phyloP scores from a whole-genome alignment of 805 yeast genomes.

The Candida gorgasii region DNA sequence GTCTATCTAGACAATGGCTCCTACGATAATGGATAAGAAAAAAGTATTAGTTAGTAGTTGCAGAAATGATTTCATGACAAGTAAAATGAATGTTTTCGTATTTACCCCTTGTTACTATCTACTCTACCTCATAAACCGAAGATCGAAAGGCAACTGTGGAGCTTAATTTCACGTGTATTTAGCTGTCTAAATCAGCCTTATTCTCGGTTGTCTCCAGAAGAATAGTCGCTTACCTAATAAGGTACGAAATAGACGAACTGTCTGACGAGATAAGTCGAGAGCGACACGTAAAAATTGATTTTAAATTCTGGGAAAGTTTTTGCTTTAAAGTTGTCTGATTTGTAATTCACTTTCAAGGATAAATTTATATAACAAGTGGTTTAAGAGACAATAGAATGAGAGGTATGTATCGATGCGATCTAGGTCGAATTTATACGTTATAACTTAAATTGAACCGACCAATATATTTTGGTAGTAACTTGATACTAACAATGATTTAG shows the following conservation, averaged over 20 bases:
- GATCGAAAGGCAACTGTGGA: no score
- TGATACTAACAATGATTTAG: conserved; percentile 34
- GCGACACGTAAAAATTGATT: conserved; percentile 14
- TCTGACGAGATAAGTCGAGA: conserved; percentile 1
- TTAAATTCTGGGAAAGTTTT: conserved; percentile 1
- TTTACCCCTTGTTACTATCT: no score
- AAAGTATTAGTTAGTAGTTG: no score
- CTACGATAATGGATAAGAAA: no score
- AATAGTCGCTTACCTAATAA: conserved; percentile 6
- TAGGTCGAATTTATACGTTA: no score
- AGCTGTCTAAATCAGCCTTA: no score
- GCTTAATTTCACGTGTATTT: no score
- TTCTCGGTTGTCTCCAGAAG: no score
- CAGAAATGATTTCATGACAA: no score
- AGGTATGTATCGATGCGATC: conserved; percentile 21
- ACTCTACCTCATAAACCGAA: no score
- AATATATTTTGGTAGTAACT: background rate
- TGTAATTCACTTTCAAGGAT: background rate
- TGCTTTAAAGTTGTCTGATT: background rate
- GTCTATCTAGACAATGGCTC: no score
- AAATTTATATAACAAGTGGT: background rate
- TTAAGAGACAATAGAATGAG: conserved; percentile 14
- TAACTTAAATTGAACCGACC: background rate
- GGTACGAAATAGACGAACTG: conserved; percentile 9
- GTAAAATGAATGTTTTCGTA: no score